Percentiles rank a stretch among this genome's conserved stretches.
Conservation (phyloP, 371 early-diverging fungal genomes). For the Mucor piriformis region DNA sequence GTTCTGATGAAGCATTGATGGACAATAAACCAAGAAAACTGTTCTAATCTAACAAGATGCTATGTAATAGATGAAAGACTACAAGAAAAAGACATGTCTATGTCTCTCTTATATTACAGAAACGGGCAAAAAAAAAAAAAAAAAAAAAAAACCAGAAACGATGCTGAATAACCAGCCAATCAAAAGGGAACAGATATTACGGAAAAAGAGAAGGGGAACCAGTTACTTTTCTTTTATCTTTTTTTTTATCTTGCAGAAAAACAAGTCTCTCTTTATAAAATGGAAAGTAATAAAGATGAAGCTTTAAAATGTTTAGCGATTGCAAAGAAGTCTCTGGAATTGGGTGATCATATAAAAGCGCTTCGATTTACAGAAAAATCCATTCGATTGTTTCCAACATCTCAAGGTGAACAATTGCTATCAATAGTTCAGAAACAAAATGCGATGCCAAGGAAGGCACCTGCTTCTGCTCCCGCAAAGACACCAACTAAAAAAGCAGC, state of each 20-base stretch:
- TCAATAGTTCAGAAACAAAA: constrained; percentile 39
- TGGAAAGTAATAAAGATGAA: constrained; percentile 92
- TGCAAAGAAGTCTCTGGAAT: constrained; percentile 67
- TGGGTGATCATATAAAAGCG: constrained; percentile 71
- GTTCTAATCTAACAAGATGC: too few species aligned
- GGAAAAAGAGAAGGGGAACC: not conserved
- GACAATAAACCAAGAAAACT: too few species aligned
- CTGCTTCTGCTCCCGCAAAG: constrained; percentile 1
- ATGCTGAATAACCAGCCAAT: constrained; percentile 7
- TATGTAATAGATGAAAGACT: too few species aligned
- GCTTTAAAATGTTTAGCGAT: constrained; percentile 79
- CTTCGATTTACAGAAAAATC: constrained; percentile 85
- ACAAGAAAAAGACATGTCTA: too few species aligned
- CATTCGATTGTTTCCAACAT: constrained; percentile 75
- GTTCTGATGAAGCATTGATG: too few species aligned
- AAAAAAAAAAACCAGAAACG: too few species aligned
- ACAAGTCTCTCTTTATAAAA: constrained; percentile 22
- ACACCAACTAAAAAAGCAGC: constrained; percentile 6
- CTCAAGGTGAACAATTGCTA: constrained; percentile 65
- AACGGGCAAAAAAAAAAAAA: too few species aligned
- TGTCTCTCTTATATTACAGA: too few species aligned
- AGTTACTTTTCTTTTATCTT: not conserved
- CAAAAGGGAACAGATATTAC: constrained; percentile 20
- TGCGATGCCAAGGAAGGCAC: constrained; percentile 14
- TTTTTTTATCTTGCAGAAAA: constrained; percentile 1